Evolutionary conservation across 768 basidiomycete species (phyloP).

Genomic region (Leccinum subgranulosum): DNA sequence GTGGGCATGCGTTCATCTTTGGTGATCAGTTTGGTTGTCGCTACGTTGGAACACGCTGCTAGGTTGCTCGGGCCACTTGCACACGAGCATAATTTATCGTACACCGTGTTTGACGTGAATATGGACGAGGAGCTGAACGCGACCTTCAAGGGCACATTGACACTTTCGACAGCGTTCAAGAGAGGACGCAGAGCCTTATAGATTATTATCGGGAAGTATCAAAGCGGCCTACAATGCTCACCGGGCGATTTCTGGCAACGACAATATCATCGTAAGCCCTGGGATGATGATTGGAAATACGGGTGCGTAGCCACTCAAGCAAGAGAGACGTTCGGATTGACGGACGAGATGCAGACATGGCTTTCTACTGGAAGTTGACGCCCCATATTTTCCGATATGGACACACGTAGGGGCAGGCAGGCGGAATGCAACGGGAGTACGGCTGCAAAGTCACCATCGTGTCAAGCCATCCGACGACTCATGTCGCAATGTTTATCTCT

Average conservation of each 20-base stretch:
- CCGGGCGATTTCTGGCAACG: slow-evolving; percentile 35
- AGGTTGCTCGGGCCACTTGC: slow-evolving; percentile 45
- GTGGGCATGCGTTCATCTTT: not conserved
- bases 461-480: too few species aligned
- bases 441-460: too few species aligned
- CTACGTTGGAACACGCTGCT: slow-evolving; percentile 43
- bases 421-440: slow-evolving; percentile 11
- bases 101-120: slow-evolving; percentile 50
- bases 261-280: slow-evolving; percentile 42
- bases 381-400: slow-evolving; percentile 70
- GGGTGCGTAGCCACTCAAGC: slow-evolving; percentile 12
- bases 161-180: slow-evolving; percentile 46
- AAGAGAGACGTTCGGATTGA: not conserved
- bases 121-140: slow-evolving; percentile 32
- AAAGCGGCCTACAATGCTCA: slow-evolving; percentile 57
- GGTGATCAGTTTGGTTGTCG: slow-evolving; percentile 35
- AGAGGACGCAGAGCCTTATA: slow-evolving; percentile 36
- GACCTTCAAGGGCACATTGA: slow-evolving; percentile 44
- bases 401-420: slow-evolving; percentile 31
- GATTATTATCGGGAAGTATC: slow-evolving; percentile 60
- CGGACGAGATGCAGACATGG: slow-evolving; percentile 33
- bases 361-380: slow-evolving; percentile 43
- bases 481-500: too few species aligned
- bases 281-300: slow-evolving; percentile 62
- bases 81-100: slow-evolving; percentile 52